Evolutionary conservation across 148 eudicot species (phyloP), one percentile per base, ranked within the genome.

Genomic region (Camellia lanceoleosa): DNA sequence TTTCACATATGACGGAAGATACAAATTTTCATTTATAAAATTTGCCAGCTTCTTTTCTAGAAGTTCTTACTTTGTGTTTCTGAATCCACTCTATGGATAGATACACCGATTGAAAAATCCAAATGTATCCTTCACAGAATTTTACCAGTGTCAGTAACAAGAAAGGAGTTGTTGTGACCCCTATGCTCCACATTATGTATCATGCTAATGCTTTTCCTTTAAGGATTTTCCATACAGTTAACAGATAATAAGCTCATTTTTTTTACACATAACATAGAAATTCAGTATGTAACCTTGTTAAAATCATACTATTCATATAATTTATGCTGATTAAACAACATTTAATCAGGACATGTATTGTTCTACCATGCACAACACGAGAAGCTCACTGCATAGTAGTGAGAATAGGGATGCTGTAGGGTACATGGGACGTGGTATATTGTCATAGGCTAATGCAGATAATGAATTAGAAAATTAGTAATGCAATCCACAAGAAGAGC

Each of bases 111-210:
- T 18, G 3, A 71, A 71, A 12, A 51, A 71, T 71, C 5, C 16
- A 46, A 65, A 5, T 72, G 16, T 16, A 6, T 41, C 64, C 10
- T 30, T 18, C 43, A 14, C 14, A 15, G 10, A 55, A 30, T 65
- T 56, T 54, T 13, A 74, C 62, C 5, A 30, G 18, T 56, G 19
- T 38, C n/a, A 43, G 59, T 51, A 55, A 42, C 5, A 60, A 13
- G 41, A 69, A 68, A 44, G 14, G 52, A 69, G 73, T 69, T 46
- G 73, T 44, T 69, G n/a, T 19, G 73, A 69, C 73, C 58, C 38
- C 12, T 16, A 20, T 51, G 60, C 15, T 63, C 67, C 23, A 63
- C 12, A 63, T 63, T 3, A 18, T 63, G 30, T 30, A 63, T 18
- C 38, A 71, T 23, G 30, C 20, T 1, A 11, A 14, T 14, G 38